Evolutionary conservation across 768 basidiomycete species (phyloP).

Genomic region (Tricholoma terreum): DNA sequence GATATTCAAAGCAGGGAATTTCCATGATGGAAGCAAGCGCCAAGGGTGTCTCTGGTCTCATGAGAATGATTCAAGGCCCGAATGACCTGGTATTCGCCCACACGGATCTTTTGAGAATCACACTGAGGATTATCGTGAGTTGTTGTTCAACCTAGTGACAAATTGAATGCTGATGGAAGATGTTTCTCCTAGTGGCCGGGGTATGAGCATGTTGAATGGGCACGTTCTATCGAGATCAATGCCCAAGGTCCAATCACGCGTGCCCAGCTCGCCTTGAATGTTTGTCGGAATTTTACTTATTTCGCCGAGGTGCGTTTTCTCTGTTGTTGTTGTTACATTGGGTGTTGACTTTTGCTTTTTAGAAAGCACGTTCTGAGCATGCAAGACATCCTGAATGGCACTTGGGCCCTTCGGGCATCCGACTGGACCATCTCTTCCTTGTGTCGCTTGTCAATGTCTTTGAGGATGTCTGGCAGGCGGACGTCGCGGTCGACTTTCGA

Average conservation of each 20-base stretch:
- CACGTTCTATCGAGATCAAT: conserved; percentile 32
- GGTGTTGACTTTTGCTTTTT: not conserved
- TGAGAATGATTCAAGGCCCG: conserved; percentile 36
- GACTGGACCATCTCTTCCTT: conserved; percentile 42
- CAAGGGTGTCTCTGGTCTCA: conserved; percentile 30
- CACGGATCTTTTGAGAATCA: conserved; percentile 27
- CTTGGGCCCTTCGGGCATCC: conserved; percentile 32
- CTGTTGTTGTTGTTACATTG: not conserved
- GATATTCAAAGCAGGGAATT: conserved; percentile 40
- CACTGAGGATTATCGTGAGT: conserved; percentile 35
- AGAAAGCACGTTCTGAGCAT: conserved; percentile 27
- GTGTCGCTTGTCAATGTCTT: conserved; percentile 38
- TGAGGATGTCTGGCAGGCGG: conserved; percentile 50
- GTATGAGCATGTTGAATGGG: conserved; percentile 39
- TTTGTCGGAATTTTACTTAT: conserved; percentile 33
- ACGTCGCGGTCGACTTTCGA: conserved; percentile 37
- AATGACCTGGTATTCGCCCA: conserved; percentile 35
- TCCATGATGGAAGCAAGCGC: conserved; percentile 40
- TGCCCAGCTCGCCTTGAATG: conserved; percentile 32
- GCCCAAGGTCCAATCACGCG: conserved; percentile 38
- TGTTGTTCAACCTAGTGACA: not conserved
- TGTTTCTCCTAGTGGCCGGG: conserved; percentile 42
- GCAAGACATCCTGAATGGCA: conserved; percentile 28
- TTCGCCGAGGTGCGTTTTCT: conserved; percentile 35
- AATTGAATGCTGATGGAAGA: not conserved